phyloP scores from a whole-genome alignment of 768 basidiomycete genomes.

The Lactarius akahatsu region DNA sequence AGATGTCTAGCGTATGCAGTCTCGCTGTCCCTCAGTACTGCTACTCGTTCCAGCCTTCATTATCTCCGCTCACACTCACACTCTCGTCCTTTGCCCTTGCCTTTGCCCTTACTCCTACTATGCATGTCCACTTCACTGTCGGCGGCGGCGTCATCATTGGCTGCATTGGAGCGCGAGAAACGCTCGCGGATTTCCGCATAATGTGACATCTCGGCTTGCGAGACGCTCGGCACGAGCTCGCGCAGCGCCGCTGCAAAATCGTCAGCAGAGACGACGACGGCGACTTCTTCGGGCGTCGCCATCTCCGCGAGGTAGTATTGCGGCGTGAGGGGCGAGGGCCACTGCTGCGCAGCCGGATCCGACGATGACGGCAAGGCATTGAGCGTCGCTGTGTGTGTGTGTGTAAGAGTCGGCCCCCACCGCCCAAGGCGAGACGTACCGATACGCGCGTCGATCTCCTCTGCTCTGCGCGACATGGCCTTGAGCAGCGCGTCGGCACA shows the following conservation, averaged over 20 bases:
- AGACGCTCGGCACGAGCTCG: constrained; percentile 79
- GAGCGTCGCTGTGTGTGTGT: constrained; percentile 30
- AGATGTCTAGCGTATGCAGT: neutral
- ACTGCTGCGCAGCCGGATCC: constrained; percentile 29
- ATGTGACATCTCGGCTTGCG: constrained; percentile 79
- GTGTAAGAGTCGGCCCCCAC: no score
- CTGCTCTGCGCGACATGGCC: constrained; percentile 89
- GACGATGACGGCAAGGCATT: constrained; percentile 49
- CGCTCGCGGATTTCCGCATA: constrained; percentile 70
- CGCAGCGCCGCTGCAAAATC: constrained; percentile 78
- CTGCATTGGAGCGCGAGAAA: constrained; percentile 50
- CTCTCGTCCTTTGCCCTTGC: constrained; percentile 2
- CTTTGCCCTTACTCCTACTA: neutral
- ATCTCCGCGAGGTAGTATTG: constrained; percentile 90
- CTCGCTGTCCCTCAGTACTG: no score
- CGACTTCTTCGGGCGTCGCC: constrained; percentile 64
- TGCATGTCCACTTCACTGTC: constrained; percentile 36
- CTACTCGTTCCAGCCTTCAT: neutral
- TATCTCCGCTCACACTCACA: neutral
- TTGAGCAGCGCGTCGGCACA: constrained; percentile 96
- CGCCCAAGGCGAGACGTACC: constrained; percentile 42
- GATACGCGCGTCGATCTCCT: constrained; percentile 72
- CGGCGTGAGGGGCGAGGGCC: constrained; percentile 73
- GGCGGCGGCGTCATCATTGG: constrained; percentile 28
- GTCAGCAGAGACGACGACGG: constrained; percentile 66